Percentiles rank a stretch among this genome's conserved stretches.
phyloP scores from a whole-genome alignment of 345 rosid genomes.

The Gossypium arboreum region DNA sequence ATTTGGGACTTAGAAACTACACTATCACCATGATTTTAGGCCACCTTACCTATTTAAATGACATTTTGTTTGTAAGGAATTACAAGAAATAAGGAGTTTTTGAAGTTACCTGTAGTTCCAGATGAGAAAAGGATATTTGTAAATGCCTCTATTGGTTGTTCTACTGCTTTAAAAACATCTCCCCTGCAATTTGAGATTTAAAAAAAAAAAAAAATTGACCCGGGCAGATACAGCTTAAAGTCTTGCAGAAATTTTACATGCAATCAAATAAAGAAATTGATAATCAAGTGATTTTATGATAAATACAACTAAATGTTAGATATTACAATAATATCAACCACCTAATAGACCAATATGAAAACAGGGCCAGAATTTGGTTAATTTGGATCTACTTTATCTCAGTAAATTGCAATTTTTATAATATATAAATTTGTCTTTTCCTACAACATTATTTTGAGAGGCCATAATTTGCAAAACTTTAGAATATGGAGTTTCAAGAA shows the following conservation, averaged over 20 bases:
- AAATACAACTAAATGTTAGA: background rate
- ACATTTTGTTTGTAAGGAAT: background rate
- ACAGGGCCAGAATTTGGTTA: background rate
- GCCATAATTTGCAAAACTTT: conserved; percentile 5
- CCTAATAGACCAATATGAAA: background rate
- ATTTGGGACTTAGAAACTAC: background rate
- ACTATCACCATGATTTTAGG: background rate
- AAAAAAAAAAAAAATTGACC: background rate
- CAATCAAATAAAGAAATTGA: conserved; percentile 7
- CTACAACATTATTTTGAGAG: background rate
- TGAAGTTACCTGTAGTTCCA: conserved; percentile 85
- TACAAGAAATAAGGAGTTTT: conserved; percentile 7
- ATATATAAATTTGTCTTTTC: background rate
- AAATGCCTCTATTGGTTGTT: conserved; percentile 68
- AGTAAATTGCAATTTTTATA: background rate
- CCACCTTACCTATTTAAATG: background rate
- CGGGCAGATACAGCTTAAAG: conserved; percentile 10
- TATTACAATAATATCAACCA: background rate
- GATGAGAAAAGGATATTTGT: conserved; percentile 94
- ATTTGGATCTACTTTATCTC: background rate
- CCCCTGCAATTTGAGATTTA: conserved; percentile 44
- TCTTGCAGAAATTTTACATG: background rate
- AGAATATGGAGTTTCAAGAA: background rate
- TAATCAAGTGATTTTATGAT: conserved; percentile 16
- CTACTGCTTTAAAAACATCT: conserved; percentile 63